These are phyloP conservation scores for Corymbia citriodora DNA, from an alignment of 441 rosid genomes.

Conservation along the genomic window DNA sequence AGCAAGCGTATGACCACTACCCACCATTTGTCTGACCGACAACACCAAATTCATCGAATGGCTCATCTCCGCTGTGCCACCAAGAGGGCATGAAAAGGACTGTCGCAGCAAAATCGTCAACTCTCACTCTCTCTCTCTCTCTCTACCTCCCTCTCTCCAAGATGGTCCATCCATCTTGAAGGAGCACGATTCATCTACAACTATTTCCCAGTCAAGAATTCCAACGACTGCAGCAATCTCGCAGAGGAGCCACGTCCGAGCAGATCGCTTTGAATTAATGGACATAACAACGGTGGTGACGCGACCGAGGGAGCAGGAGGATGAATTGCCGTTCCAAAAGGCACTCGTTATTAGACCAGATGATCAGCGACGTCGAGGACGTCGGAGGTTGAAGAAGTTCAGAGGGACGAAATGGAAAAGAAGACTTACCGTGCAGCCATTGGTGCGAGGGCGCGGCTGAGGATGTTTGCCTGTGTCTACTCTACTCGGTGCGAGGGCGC, in stretches of 20 bases:
- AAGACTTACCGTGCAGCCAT: background rate
- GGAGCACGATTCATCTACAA: background rate
- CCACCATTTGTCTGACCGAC: background rate
- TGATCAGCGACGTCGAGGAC: background rate
- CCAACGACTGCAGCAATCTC: background rate
- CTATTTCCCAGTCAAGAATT: background rate
- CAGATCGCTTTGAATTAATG: background rate
- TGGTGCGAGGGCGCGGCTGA: background rate
- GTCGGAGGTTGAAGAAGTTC: background rate
- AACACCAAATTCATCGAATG: background rate
- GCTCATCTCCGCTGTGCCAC: background rate
- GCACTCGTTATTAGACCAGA: background rate
- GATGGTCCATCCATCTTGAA: background rate
- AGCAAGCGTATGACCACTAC: background rate
- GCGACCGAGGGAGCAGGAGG: background rate
- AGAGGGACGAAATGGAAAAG: background rate
- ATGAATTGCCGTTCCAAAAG: background rate
- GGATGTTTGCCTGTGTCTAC: background rate
- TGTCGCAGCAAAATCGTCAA: background rate
- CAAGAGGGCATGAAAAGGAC: background rate
- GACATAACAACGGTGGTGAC: background rate
- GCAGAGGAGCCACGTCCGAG: background rate
- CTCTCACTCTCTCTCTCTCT: background rate
- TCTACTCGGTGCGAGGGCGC: background rate
- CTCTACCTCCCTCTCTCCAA: background rate